Base-by-base conservation (phyloP, 2,329 filamentous ascomycete genomes). In the Colletotrichum sp. region DNA sequence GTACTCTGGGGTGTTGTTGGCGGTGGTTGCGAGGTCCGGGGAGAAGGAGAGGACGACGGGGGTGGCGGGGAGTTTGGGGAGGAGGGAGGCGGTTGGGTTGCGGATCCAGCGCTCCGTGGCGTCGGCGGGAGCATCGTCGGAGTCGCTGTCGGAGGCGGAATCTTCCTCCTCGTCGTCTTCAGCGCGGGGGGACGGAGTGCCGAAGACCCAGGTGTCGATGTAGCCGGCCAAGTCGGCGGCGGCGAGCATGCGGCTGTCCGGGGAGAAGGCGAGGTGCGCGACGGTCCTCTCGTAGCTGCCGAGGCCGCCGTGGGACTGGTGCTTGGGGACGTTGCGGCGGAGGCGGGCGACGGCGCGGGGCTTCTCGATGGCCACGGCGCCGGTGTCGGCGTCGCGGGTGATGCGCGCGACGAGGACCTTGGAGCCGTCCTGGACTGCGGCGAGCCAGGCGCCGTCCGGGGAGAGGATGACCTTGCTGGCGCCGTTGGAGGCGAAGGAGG, bases 151-250 rank as follows among this genome's bases (percentile, higher is more conserved):
- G 21, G 79, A 76, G 18, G 55, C 43, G 73, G 80, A 80, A 48
- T 75, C 73, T 75, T 70, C 80, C 64, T 76, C 73, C 74, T 71
- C 80, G 76, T 85, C 83, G 18, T 76, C 71, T 30, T 83, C 79
- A 5, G 77, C 78, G 10, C 83, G 82, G 32, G 80, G 82, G 48
- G 84, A 85, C 85, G 80, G 91, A 89, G 70, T 21, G 52, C 52
- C 21, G 21, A 98, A 85, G 2, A 95, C 86, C 94, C 96, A 99
- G 21, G 93, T 95, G 81, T 98, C 96, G 36, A 98, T 88, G 83
- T 93, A 95, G 58, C 97, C 97, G 58, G 94, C 93, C 68, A 98
- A 85, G 83, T 98, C 96, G 64, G 94, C 93, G 34, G 93, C 91
- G 10, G 94, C 96, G 62, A 98, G 87, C 77, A 98, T 91, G 78